Percentiles rank a stretch among this genome's conserved stretches.
Conservation (phyloP, 495 filamentous ascomycete species). For the Neurospora sp. region DNA sequence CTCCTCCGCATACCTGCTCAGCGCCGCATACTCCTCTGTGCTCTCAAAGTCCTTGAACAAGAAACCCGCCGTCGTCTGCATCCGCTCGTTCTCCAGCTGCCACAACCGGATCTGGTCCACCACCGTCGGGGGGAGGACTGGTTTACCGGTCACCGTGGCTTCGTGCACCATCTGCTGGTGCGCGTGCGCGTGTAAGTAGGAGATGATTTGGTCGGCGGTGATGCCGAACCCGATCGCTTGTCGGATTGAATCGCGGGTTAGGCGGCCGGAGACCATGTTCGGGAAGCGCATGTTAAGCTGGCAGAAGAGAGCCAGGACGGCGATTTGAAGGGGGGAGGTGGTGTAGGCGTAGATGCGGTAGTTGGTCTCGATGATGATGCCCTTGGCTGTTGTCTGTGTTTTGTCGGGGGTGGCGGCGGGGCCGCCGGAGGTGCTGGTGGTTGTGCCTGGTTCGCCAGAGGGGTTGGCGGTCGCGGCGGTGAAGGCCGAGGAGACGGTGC, state of each 20-base stretch:
- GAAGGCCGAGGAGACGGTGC: constrained; percentile 49
- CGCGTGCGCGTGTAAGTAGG: constrained; percentile 77
- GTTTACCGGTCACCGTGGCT: constrained; percentile 41
- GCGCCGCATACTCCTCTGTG: constrained; percentile 63
- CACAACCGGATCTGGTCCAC: constrained; percentile 95
- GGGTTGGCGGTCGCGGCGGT: constrained; percentile 38
- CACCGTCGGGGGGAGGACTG: constrained; percentile 83
- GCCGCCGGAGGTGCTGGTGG: constrained; percentile 27
- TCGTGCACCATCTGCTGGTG: constrained; percentile 82
- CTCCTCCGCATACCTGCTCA: constrained; percentile 73
- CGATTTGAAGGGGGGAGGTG: constrained; percentile 81
- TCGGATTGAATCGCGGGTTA: constrained; percentile 78
- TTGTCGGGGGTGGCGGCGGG: constrained; percentile 9
- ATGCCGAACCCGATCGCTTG: constrained; percentile 83
- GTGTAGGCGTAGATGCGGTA: constrained; percentile 97
- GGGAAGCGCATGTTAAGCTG: constrained; percentile 79
- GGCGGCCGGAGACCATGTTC: constrained; percentile 80
- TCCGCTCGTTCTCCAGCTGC: constrained; percentile 93
- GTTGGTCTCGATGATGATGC: constrained; percentile 97
- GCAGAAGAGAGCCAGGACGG: constrained; percentile 83
- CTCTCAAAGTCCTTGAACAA: constrained; percentile 82
- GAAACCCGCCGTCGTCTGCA: constrained; percentile 71
- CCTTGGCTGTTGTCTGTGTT: constrained; percentile 38
- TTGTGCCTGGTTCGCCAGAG: constrained; percentile 14
- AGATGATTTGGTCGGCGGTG: constrained; percentile 87